Evolutionary conservation across 1,139 yeast genomes (phyloP).

Genomic region (Lodderomyces jiufengensis): DNA sequence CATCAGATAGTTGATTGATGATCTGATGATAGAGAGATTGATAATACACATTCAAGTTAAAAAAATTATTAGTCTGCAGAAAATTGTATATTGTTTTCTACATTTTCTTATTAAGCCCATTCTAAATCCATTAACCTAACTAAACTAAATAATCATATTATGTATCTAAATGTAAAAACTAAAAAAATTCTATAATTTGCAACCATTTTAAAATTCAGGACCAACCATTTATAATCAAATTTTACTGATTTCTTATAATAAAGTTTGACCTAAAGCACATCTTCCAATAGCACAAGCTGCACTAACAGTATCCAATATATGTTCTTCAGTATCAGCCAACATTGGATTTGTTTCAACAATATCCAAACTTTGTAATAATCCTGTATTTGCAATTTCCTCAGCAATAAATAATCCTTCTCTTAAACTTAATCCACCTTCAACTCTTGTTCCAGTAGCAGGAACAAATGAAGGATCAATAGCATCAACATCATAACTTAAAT

Average conservation of each 20-base stretch:
- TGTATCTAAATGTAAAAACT: too few species aligned
- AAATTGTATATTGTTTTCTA: too few species aligned
- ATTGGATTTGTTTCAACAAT: constrained; percentile 93
- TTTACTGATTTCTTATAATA: constrained; percentile 59
- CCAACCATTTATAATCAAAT: too few species aligned
- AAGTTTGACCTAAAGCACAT: constrained; percentile 91
- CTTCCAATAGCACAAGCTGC: constrained; percentile 90
- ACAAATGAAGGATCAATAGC: constrained; percentile 93
- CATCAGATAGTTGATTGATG: too few species aligned
- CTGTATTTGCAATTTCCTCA: constrained; percentile 88
- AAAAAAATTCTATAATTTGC: too few species aligned
- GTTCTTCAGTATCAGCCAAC: constrained; percentile 74
- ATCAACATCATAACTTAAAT: constrained; percentile 92
- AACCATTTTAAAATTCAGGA: too few species aligned
- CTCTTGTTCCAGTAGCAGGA: constrained; percentile 98
- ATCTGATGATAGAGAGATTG: too few species aligned
- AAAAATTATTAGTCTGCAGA: too few species aligned
- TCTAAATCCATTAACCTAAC: too few species aligned
- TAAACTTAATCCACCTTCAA: constrained; percentile 90
- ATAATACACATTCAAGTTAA: too few species aligned
- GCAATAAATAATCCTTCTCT: constrained; percentile 92
- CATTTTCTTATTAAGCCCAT: too few species aligned
- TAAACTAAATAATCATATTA: too few species aligned
- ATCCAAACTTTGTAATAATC: constrained; percentile 81
- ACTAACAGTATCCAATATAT: constrained; percentile 78